Evolutionary conservation across 768 basidiomycete species (phyloP), one percentile per base, ranked within the genome.

Genomic region (Trametes meyenii): DNA sequence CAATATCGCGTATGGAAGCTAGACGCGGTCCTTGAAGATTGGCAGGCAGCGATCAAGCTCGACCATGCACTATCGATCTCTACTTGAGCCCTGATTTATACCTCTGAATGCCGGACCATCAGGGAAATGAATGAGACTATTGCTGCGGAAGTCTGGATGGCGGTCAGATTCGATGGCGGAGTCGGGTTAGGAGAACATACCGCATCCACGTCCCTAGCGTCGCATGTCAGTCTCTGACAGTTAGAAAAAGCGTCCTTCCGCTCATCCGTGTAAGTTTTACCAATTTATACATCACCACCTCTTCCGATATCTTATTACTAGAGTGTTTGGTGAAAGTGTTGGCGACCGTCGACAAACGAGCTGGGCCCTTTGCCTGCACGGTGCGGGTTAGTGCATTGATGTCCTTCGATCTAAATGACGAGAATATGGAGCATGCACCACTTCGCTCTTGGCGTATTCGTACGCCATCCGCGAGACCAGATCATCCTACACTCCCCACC

Each of bases 21-120:
- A 6, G 12, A 5, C 19, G 10, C 42, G 42, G 19, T 43, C 42
- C n/a, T 8, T n/a, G 19, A 12, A 43, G 12, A n/a, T 43, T 1
- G 90, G 90, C 35, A 90, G 75, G n/a, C n/a, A n/a, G 12, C 87
- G 77, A 44, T 80, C 79, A 38, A 67, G 60, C 10, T 84, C 85
- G 29, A 85, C 73, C n/a, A n/a, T 16, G 87, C 82, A 0, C 65
- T 58, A 66, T 91, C 89, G 17, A 91, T 78, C 61, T 91, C 89
- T 14, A 76, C 75, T 66, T 89, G 88, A 0, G 85, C 88, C 52
- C 79, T 81, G 38, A 62, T 75, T 50, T 84, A 79, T 1, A 77
- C 79, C 1, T 81, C 80, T 0, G 88, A 87, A 66, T 88, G 70
- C 13, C 75, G 71, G 51, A 87, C 76, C 83, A 90, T 86, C 3